A percentile compares a stretch with the other conserved stretches of the same genome.
These are phyloP conservation scores for Bromus sterilis DNA, from an alignment of 176 grass and related monocot species.

Conservation along the genomic window DNA sequence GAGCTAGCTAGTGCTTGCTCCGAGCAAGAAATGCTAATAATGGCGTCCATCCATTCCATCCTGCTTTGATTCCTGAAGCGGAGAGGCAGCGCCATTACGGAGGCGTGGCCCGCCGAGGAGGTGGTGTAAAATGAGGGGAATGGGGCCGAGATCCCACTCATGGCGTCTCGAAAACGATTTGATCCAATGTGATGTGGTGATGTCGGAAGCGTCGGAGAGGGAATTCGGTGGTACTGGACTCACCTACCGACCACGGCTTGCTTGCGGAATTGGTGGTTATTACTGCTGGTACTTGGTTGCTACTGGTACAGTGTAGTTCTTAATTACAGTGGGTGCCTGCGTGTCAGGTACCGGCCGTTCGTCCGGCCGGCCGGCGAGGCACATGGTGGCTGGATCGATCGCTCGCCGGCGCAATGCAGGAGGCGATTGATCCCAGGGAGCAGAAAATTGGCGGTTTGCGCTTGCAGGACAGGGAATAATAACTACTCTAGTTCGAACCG, in stretches of 20 bases:
- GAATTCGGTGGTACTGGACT: not conserved
- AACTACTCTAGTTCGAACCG: not conserved
- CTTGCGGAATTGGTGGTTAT: not conserved
- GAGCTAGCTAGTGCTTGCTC: too few species aligned
- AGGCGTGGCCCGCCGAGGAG: not conserved
- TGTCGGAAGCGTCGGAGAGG: not conserved
- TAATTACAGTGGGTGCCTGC: not conserved
- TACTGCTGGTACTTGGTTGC: not conserved
- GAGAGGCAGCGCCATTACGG: not conserved
- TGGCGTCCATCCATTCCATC: not conserved
- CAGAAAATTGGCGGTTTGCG: not conserved
- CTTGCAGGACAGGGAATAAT: too few species aligned
- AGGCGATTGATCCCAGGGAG: not conserved
- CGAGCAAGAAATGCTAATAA: not conserved
- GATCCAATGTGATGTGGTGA: not conserved
- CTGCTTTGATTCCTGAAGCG: not conserved
- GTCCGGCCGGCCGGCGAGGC: not conserved
- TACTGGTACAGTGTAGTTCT: not conserved
- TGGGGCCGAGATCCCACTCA: not conserved
- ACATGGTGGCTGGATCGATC: slow-evolving; percentile 29
- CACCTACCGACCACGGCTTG: not conserved
- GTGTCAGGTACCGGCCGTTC: not conserved
- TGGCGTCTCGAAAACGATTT: too few species aligned
- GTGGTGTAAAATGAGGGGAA: not conserved
- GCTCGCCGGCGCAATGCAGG: not conserved